phyloP scores from a whole-genome alignment of 768 basidiomycete genomes.

The Mrakia hoshinonis region DNA sequence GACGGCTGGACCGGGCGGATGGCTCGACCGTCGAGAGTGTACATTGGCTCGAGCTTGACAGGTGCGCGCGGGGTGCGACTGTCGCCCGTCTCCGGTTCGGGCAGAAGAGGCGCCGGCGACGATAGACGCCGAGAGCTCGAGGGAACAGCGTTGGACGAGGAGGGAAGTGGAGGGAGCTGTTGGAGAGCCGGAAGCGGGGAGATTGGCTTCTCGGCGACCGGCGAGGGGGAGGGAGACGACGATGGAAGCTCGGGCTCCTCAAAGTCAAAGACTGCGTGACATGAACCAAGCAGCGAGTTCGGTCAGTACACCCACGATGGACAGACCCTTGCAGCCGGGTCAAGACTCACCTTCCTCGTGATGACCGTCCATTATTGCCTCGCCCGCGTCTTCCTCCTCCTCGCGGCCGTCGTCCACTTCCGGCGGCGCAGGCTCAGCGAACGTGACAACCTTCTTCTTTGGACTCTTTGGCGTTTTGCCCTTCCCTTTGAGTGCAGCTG shows the following conservation, averaged over 20 bases:
- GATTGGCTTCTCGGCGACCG: neutral
- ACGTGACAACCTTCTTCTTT: conserved; percentile 37
- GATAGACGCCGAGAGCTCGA: neutral
- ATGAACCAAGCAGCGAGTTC: neutral
- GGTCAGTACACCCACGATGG: neutral
- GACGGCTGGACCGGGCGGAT: neutral
- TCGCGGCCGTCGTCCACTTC: neutral
- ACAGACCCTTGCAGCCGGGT: neutral
- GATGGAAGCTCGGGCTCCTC: conserved; percentile 36
- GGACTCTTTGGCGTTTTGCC: conserved; percentile 26
- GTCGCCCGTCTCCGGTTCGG: neutral
- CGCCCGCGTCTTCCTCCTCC: conserved; percentile 8
- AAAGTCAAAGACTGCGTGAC: conserved; percentile 37
- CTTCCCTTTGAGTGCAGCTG: conserved; percentile 24
- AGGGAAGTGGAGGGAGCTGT: neutral
- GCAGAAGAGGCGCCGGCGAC: neutral
- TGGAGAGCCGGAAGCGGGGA: neutral
- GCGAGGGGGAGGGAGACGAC: neutral
- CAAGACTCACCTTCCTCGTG: conserved; percentile 10
- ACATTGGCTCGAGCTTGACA: conserved; percentile 11
- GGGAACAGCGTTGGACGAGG: neutral
- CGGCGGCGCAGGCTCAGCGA: conserved; percentile 32
- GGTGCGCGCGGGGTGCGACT: neutral
- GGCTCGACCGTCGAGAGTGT: conserved; percentile 2
- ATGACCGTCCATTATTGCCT: conserved; percentile 1